Conservation (phyloP, 2,329 filamentous ascomycete genomes). For the Colletotrichum cordylinicola region DNA sequence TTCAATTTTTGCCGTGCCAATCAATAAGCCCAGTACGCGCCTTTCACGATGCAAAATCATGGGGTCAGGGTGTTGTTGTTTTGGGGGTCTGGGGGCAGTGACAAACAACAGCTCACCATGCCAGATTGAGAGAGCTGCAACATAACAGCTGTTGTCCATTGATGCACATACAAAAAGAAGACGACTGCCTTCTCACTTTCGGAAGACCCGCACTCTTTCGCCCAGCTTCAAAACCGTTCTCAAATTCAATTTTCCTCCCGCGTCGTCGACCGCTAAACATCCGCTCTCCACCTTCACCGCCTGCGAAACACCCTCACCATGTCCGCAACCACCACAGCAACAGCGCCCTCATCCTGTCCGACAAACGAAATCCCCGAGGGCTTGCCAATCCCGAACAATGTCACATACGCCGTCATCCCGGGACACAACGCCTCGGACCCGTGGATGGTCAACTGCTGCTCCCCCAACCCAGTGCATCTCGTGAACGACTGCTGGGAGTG, state of each 20-base stretch:
- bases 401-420: neutral
- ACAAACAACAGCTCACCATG: neutral
- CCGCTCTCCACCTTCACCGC: neutral
- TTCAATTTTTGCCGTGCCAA: neutral
- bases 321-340: neutral
- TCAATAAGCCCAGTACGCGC: neutral
- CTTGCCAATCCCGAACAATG: neutral
- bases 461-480: neutral
- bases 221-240: neutral
- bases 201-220: rapidly evolving
- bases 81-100: neutral
- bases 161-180: neutral
- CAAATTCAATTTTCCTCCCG: neutral
- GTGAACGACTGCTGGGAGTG: neutral
- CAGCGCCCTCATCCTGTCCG: neutral
- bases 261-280: neutral
- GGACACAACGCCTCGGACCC: neutral
- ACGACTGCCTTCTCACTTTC: neutral
- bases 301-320: neutral
- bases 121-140: neutral
- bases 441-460: neutral
- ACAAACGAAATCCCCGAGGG: neutral
- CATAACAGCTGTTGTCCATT: neutral
- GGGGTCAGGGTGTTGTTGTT: neutral
- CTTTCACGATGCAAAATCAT: neutral